Evolutionary conservation across 805 yeast species (phyloP).

Genomic region (Ogataea pini): DNA sequence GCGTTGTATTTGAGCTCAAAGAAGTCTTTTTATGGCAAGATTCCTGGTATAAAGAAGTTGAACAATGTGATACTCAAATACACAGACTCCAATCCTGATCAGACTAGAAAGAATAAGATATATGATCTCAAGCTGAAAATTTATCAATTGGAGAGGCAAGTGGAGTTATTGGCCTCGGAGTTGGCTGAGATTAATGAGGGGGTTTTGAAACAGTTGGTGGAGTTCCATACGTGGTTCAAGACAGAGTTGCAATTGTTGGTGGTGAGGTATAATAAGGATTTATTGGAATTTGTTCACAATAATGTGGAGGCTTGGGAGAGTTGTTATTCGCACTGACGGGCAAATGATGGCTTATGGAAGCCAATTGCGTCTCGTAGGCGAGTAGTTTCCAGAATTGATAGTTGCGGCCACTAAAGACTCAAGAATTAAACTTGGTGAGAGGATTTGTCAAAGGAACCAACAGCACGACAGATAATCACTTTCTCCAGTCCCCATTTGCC

Average conservation of each 20-base stretch:
- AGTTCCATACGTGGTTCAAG: conserved; percentile 37
- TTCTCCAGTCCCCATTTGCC: too few species aligned
- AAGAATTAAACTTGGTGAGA: too few species aligned
- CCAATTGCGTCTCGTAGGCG: too few species aligned
- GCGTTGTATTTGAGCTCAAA: conserved; percentile 32
- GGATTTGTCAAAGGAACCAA: too few species aligned
- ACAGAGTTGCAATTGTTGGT: conserved; percentile 24
- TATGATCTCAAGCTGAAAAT: conserved; percentile 33
- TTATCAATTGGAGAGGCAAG: conserved; percentile 35
- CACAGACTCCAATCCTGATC: conserved; percentile 38
- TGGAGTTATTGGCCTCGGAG: conserved; percentile 29
- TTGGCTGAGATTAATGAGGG: conserved; percentile 26
- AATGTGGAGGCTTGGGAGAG: conserved; percentile 33
- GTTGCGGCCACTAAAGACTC: too few species aligned
- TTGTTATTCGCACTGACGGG: conserved; percentile 16
- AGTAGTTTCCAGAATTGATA: too few species aligned
- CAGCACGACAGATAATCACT: too few species aligned
- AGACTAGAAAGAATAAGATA: conserved; percentile 34
- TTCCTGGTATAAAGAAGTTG: conserved; percentile 38
- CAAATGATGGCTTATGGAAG: too few species aligned
- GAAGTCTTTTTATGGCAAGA: conserved; percentile 33
- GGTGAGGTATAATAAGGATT: conserved; percentile 24
- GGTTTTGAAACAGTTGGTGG: conserved; percentile 28
- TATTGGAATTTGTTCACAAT: conserved; percentile 27
- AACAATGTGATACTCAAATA: conserved; percentile 36